These are phyloP conservation scores for Solanum etuberosum DNA, from an alignment of 257 asterid genomes.

Conservation along the genomic window DNA sequence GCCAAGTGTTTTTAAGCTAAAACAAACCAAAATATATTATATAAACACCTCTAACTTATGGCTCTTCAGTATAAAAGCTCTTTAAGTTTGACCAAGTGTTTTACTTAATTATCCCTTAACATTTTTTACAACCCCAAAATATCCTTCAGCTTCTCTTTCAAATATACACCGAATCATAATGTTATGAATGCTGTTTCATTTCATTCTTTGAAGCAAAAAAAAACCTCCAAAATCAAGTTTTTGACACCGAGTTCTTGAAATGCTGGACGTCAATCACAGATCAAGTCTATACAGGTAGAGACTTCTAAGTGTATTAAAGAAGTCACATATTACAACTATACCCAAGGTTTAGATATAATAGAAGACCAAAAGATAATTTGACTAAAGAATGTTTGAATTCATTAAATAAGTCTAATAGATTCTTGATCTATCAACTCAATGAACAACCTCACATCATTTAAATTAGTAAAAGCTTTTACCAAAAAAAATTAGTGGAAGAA, in stretches of 20 bases:
- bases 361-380: neutral
- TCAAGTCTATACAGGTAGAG: neutral
- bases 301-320: neutral
- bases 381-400: neutral
- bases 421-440: neutral
- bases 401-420: neutral
- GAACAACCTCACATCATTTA: neutral
- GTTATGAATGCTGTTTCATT: neutral
- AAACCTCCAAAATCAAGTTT: neutral
- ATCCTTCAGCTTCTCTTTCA: neutral
- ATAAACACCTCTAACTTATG: neutral
- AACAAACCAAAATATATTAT: neutral
- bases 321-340: neutral
- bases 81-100: neutral
- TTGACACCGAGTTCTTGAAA: neutral
- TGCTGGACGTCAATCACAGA: neutral
- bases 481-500: neutral
- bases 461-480: neutral
- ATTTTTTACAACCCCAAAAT: neutral
- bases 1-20: neutral
- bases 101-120: neutral
- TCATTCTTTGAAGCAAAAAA: neutral
- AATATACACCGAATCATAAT: neutral
- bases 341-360: neutral
- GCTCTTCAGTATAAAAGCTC: neutral